These are phyloP conservation scores for Aspergillus leporis DNA, from an alignment of 495 filamentous ascomycete species.

Conservation along the genomic window DNA sequence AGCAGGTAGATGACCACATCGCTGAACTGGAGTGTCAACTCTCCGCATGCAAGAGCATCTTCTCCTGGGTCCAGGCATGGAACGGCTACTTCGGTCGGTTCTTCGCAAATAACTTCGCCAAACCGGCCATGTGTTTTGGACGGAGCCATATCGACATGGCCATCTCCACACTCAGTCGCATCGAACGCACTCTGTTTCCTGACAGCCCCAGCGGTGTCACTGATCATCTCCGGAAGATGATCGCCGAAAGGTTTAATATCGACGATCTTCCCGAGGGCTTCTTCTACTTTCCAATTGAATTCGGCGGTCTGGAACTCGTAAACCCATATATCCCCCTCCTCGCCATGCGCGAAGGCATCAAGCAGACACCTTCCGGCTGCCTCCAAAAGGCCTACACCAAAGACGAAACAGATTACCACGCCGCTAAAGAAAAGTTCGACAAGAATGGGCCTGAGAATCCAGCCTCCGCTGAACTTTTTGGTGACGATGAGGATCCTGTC, in stretches of 20 bases:
- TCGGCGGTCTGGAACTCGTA: constrained; percentile 57
- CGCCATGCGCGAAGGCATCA: constrained; percentile 54
- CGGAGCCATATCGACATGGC: constrained; percentile 63
- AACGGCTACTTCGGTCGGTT: constrained; percentile 65
- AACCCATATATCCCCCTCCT: constrained; percentile 58
- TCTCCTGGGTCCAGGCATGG: constrained; percentile 65
- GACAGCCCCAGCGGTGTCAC: constrained; percentile 48
- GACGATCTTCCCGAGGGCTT: constrained; percentile 64
- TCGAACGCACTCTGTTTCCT: constrained; percentile 58
- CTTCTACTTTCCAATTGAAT: constrained; percentile 62
- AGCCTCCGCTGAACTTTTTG: not conserved
- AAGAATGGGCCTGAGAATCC: constrained; percentile 20
- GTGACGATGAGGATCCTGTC: constrained; percentile 27
- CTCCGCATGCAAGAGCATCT: constrained; percentile 53
- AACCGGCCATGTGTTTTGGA: constrained; percentile 65
- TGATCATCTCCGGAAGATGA: constrained; percentile 54
- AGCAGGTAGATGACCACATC: constrained; percentile 62
- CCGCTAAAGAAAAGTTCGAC: constrained; percentile 46
- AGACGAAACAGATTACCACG: constrained; percentile 48
- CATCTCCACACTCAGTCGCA: constrained; percentile 57
- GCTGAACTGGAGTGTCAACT: constrained; percentile 61
- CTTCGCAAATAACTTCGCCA: constrained; percentile 67
- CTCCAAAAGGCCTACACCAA: constrained; percentile 46
- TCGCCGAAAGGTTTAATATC: constrained; percentile 55
- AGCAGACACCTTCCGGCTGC: constrained; percentile 40